A percentile compares a stretch with the other conserved stretches of the same genome.
Evolutionary conservation across 1,284 basidiomycete genomes (phyloP).

Genomic region (Pseudozyma tsukubaensis): DNA sequence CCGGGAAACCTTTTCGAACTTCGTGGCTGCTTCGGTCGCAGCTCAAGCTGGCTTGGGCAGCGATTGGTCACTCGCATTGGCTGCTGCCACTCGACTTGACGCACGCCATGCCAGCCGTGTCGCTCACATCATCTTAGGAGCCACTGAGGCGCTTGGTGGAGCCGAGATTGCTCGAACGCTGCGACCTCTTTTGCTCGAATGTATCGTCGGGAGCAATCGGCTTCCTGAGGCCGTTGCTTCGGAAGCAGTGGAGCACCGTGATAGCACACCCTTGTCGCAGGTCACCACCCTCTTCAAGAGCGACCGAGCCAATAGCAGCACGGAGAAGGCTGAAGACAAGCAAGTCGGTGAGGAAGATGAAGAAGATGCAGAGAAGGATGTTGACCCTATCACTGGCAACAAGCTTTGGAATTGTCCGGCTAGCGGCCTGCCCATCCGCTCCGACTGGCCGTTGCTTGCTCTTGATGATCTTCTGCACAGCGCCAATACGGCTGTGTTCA

Average conservation of each 20-base stretch:
- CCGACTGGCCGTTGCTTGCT: slow-evolving; percentile 80
- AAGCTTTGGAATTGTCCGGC: slow-evolving; percentile 70
- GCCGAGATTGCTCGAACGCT: slow-evolving; percentile 4
- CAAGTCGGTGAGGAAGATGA: slow-evolving; percentile 62
- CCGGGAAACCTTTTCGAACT: slow-evolving; percentile 28
- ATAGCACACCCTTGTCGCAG: slow-evolving; percentile 21
- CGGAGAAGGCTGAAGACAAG: slow-evolving; percentile 35
- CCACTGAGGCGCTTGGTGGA: slow-evolving; percentile 7
- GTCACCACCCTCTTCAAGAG: slow-evolving; percentile 28
- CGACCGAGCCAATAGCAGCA: no score
- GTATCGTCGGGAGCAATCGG: slow-evolving; percentile 17
- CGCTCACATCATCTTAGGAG: slow-evolving; percentile 17
- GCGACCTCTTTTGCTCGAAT: slow-evolving; percentile 31
- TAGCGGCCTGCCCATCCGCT: slow-evolving; percentile 76
- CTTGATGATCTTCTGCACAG: slow-evolving; percentile 80
- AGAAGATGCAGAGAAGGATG: slow-evolving; percentile 32
- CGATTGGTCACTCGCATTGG: slow-evolving; percentile 13
- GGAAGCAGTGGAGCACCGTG: slow-evolving; percentile 3
- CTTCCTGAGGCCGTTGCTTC: slow-evolving; percentile 5
- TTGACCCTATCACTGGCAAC: slow-evolving; percentile 57
- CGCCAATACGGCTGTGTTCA: slow-evolving; percentile 58
- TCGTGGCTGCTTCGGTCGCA: slow-evolving; percentile 25
- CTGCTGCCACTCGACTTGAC: slow-evolving; percentile 30
- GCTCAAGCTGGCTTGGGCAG: not conserved
- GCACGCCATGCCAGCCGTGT: slow-evolving; percentile 19